Conservation (phyloP, 345 rosid genomes). For the Crucihimalaya himalaica region DNA sequence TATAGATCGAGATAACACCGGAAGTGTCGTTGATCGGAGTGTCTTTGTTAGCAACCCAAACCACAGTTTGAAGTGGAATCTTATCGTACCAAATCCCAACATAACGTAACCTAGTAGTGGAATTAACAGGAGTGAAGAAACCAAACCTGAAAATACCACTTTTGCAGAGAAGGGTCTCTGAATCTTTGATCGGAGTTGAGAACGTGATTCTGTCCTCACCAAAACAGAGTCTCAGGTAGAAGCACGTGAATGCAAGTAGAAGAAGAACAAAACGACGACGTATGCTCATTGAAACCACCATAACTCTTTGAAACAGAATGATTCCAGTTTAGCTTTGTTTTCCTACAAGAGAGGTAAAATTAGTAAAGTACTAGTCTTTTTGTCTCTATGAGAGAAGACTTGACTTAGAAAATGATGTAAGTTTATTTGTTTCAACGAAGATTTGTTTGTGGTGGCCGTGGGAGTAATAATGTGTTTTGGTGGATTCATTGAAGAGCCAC, state of each 20-base stretch:
- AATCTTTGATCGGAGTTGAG: constrained; percentile 42
- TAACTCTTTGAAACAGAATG: neutral
- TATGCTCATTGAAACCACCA: constrained; percentile 6
- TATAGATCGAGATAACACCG: constrained; percentile 45
- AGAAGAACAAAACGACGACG: constrained; percentile 19
- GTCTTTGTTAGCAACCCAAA: constrained; percentile 64
- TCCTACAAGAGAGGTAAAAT: neutral
- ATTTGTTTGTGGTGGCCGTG: neutral
- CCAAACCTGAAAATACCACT: constrained; percentile 49
- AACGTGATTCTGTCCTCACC: constrained; percentile 41
- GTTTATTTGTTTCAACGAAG: neutral
- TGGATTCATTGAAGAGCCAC: constrained; percentile 19
- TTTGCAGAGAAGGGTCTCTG: constrained; percentile 43
- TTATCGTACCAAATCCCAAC: constrained; percentile 60
- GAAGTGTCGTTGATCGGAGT: constrained; percentile 50
- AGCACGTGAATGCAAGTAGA: constrained; percentile 27
- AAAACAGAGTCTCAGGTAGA: constrained; percentile 16
- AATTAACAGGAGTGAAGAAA: constrained; percentile 55
- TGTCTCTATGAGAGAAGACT: neutral
- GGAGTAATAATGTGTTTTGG: neutral
- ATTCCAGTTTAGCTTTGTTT: neutral
- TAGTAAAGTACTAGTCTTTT: constrained; percentile 11
- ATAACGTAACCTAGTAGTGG: constrained; percentile 42
- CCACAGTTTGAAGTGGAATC: constrained; percentile 30
- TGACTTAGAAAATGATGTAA: constrained; percentile 4